Conservation (phyloP, 768 basidiomycete genomes). For the Rhodotorula paludigena region DNA sequence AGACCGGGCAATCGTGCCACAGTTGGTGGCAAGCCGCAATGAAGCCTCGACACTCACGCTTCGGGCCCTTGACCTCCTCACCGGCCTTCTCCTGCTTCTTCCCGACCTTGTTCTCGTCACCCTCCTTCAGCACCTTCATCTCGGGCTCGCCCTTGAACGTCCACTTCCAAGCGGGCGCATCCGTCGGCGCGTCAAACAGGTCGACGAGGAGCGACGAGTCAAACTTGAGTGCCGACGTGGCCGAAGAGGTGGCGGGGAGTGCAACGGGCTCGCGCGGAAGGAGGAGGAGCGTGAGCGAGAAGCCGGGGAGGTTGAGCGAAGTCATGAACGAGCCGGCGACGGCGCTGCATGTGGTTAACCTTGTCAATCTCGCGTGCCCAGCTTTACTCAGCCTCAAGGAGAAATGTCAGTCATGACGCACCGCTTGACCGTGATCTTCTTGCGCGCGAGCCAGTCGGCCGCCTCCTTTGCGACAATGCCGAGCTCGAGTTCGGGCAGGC, state of each 20-base stretch:
- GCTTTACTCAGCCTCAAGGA: neutral
- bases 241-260: neutral
- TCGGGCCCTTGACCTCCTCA: constrained; percentile 27
- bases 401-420: neutral
- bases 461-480: constrained; percentile 41
- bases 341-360: constrained; percentile 6
- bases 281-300: constrained; percentile 49
- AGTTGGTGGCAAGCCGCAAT: too few species aligned
- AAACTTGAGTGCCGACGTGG: constrained; percentile 30
- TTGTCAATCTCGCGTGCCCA: neutral
- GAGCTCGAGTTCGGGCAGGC: constrained; percentile 43
- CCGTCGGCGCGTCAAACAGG: constrained; percentile 45
- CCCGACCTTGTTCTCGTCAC: constrained; percentile 3
- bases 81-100: constrained; percentile 10
- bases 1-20: too few species aligned
- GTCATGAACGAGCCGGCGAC: constrained; percentile 44
- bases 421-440: constrained; percentile 41
- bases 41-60: constrained; percentile 9
- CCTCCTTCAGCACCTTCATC: constrained; percentile 7
- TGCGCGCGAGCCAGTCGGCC: constrained; percentile 24
- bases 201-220: constrained; percentile 45
- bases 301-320: constrained; percentile 52
- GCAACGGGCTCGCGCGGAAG: constrained; percentile 44
- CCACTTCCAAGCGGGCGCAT: constrained; percentile 43
- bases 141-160: constrained; percentile 30